These are phyloP conservation scores for Lactarius vividus DNA, from an alignment of 768 basidiomycete species.

Conservation along the genomic window DNA sequence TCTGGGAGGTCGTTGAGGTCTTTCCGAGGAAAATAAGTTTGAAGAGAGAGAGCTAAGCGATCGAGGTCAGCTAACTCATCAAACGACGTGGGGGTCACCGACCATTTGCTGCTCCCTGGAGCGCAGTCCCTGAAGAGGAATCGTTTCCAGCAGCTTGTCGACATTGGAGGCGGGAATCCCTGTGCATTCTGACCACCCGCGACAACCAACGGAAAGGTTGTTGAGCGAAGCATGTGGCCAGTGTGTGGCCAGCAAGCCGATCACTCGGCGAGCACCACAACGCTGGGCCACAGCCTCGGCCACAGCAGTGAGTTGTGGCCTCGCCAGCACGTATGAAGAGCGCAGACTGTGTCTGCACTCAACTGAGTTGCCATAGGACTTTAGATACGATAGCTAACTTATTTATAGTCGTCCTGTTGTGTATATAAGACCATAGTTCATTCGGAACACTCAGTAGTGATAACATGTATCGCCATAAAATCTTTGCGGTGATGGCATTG, in stretches of 20 bases:
- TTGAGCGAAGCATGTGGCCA: too few relatives aligned
- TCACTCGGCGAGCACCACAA: too few relatives aligned
- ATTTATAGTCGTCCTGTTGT: too few relatives aligned
- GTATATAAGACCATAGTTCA: too few relatives aligned
- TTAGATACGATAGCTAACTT: too few relatives aligned
- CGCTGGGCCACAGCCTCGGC: too few relatives aligned
- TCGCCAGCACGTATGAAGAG: too few relatives aligned
- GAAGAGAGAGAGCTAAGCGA: conserved; percentile 12
- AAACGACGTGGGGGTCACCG: neutral
- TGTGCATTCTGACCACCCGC: conserved; percentile 7
- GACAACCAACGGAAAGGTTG: conserved; percentile 21
- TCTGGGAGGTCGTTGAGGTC: neutral
- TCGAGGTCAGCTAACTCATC: neutral
- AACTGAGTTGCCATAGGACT: too few relatives aligned
- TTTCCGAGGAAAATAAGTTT: neutral
- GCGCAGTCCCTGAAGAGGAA: neutral
- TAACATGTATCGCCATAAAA: conserved; percentile 41
- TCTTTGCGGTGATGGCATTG: conserved; percentile 37
- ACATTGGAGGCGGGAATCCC: neutral
- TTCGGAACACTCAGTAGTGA: too few relatives aligned
- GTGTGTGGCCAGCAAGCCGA: too few relatives aligned
- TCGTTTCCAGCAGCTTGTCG: neutral
- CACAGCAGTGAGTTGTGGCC: too few relatives aligned
- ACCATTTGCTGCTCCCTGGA: conserved; percentile 9
- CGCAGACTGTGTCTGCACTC: too few relatives aligned